Evolutionary conservation across 2,329 filamentous ascomycete genomes (phyloP).

Genomic region (Scolecobasidium constrictum): DNA sequence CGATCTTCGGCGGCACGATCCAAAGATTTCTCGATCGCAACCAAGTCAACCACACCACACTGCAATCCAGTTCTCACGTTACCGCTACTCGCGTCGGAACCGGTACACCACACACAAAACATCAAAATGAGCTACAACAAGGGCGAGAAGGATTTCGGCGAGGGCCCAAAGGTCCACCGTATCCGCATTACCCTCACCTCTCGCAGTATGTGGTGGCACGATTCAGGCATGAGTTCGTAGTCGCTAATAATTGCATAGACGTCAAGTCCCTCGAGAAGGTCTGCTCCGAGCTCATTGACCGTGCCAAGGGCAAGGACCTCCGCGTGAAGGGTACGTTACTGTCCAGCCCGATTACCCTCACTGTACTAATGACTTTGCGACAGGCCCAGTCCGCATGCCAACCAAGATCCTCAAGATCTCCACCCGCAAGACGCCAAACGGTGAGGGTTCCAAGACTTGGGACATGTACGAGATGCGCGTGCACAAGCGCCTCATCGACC

Average conservation of each 20-base stretch:
- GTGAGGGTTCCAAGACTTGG: conserved; percentile 99
- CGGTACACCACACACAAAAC: conserved; percentile 23
- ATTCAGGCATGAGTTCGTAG: conserved; percentile 24
- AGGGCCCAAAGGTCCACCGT: conserved; percentile 42
- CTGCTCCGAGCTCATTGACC: conserved; percentile 60
- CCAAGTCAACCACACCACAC: no score
- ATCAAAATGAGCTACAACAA: conserved; percentile 80
- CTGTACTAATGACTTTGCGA: not conserved
- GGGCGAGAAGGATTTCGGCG: conserved; percentile 85
- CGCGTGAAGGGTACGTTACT: conserved; percentile 69
- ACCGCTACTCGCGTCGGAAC: conserved; percentile 39
- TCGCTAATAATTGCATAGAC: conserved; percentile 51
- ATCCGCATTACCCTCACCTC: conserved; percentile 94
- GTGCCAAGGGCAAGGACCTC: conserved; percentile 96
- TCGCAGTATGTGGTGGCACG: not conserved
- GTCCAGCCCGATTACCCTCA: no score
- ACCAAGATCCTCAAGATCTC: conserved; percentile 96
- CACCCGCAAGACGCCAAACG: conserved; percentile 97
- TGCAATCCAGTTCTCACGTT: conserved; percentile 43
- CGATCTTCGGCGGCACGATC: conserved; percentile 3
- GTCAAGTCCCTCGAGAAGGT: conserved; percentile 86
- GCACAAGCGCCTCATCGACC: conserved; percentile 95
- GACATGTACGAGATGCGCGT: conserved; percentile 98
- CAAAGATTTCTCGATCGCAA: no score
- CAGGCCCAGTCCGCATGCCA: conserved; percentile 85